Evolutionary conservation across 306 rosid genomes (phyloP).

Genomic region (Cucumis melo): DNA sequence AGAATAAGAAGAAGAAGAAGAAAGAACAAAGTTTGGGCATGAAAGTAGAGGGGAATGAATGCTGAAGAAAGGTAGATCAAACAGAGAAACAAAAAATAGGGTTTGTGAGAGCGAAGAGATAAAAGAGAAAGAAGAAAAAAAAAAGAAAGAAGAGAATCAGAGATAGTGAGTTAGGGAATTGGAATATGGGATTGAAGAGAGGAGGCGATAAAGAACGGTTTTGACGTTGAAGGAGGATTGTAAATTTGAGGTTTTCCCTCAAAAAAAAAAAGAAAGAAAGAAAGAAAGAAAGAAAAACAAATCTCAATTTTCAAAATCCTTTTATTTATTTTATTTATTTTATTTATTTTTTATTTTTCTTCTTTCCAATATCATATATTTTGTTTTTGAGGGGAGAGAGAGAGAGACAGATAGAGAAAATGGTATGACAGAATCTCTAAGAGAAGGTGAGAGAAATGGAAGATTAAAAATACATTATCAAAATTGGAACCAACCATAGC

Average conservation of each 20-base stretch:
- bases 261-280: no score
- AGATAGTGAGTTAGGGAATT: constrained; percentile 10
- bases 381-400: background rate
- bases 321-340: background rate
- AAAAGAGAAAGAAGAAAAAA: background rate
- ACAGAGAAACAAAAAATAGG: constrained; percentile 17
- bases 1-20: constrained; percentile 9
- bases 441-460: background rate
- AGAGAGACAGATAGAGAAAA: background rate
- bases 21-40: constrained; percentile 16
- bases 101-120: constrained; percentile 10
- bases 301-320: background rate
- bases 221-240: constrained; percentile 24
- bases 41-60: constrained; percentile 11
- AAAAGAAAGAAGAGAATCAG: constrained; percentile 10
- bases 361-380: background rate
- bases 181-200: constrained; percentile 28
- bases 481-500: background rate
- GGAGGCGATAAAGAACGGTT: constrained; percentile 23
- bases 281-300: background rate
- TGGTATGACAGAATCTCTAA: background rate
- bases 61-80: constrained; percentile 34
- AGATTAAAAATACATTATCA: background rate
- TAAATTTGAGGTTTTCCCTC: constrained; percentile 22
- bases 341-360: no score